Conservation (phyloP, 768 basidiomycete genomes). For the Trametes meyenii region DNA sequence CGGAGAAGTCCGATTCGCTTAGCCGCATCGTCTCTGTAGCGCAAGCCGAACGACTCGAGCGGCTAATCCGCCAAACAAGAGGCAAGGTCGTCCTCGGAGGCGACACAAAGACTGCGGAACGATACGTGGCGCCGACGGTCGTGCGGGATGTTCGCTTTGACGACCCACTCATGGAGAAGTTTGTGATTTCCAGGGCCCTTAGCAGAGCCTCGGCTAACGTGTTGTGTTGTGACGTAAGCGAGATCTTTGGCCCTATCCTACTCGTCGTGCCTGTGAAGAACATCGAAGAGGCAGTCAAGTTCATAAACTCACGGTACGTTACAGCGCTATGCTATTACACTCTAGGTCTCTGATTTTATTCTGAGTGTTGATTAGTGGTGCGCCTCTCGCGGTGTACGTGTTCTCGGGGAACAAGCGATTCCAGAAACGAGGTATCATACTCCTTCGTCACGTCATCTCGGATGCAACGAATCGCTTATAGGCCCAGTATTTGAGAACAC, state of each 20-base stretch:
- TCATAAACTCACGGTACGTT: slow-evolving; percentile 60
- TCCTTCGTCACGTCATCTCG: slow-evolving; percentile 1
- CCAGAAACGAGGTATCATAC: slow-evolving; percentile 69
- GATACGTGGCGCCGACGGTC: slow-evolving; percentile 73
- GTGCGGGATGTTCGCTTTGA: slow-evolving; percentile 60
- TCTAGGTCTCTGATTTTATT: neutral
- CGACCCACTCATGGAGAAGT: slow-evolving; percentile 82
- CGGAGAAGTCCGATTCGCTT: slow-evolving; percentile 44
- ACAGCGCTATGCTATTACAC: neutral
- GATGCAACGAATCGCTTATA: slow-evolving; percentile 27
- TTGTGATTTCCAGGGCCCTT: too few species aligned
- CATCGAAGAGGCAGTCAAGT: slow-evolving; percentile 71
- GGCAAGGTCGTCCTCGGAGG: slow-evolving; percentile 74
- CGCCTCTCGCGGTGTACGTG: slow-evolving; percentile 76
- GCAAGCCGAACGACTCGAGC: slow-evolving; percentile 60
- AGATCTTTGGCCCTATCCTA: slow-evolving; percentile 83
- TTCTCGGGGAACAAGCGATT: slow-evolving; percentile 63
- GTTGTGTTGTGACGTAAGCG: too few species aligned
- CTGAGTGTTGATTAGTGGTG: slow-evolving; percentile 61
- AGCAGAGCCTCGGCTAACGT: too few species aligned
- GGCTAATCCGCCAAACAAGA: slow-evolving; percentile 61
- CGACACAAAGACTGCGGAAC: slow-evolving; percentile 50
- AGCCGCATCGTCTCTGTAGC: slow-evolving; percentile 53
- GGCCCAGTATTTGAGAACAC: slow-evolving; percentile 62
- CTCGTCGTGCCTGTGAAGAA: slow-evolving; percentile 70